phyloP scores from a whole-genome alignment of 768 basidiomycete genomes.

The Pleurotus pulmonarius region DNA sequence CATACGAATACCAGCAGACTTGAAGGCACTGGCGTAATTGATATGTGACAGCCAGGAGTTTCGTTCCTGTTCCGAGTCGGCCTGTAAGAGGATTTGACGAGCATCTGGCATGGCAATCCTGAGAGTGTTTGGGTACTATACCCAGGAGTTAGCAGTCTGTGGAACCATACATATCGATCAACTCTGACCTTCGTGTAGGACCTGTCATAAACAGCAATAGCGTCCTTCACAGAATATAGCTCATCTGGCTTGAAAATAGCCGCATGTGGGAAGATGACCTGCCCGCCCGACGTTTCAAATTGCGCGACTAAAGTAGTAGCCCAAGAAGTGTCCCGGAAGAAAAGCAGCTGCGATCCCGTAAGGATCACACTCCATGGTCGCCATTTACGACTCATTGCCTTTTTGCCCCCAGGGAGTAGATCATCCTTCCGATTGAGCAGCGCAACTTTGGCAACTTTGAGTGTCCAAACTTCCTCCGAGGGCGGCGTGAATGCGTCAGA shows the following conservation, averaged over 20 bases:
- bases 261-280: slow-evolving; percentile 32
- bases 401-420: slow-evolving; percentile 70
- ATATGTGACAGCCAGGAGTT: slow-evolving; percentile 89
- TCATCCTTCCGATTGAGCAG: slow-evolving; percentile 82
- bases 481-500: slow-evolving; percentile 19
- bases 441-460: slow-evolving; percentile 81
- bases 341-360: slow-evolving; percentile 86
- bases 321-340: slow-evolving; percentile 76
- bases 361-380: slow-evolving; percentile 79
- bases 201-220: slow-evolving; percentile 77
- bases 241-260: slow-evolving; percentile 77
- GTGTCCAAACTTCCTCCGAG: slow-evolving; percentile 30
- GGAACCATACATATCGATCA: neutral
- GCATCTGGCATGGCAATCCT: slow-evolving; percentile 74
- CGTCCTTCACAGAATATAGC: slow-evolving; percentile 69
- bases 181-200: slow-evolving; percentile 68
- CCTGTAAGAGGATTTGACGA: slow-evolving; percentile 80
- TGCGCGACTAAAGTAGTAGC: slow-evolving; percentile 42
- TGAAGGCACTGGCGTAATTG: slow-evolving; percentile 94
- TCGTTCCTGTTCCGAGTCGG: slow-evolving; percentile 63
- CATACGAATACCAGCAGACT: slow-evolving; percentile 78
- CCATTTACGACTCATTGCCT: slow-evolving; percentile 81
- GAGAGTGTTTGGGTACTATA: slow-evolving; percentile 67
- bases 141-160: neutral
- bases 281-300: slow-evolving; percentile 29